These are phyloP conservation scores for Colletotrichum aenigma DNA, from an alignment of 2,329 filamentous ascomycete genomes.

Conservation along the genomic window DNA sequence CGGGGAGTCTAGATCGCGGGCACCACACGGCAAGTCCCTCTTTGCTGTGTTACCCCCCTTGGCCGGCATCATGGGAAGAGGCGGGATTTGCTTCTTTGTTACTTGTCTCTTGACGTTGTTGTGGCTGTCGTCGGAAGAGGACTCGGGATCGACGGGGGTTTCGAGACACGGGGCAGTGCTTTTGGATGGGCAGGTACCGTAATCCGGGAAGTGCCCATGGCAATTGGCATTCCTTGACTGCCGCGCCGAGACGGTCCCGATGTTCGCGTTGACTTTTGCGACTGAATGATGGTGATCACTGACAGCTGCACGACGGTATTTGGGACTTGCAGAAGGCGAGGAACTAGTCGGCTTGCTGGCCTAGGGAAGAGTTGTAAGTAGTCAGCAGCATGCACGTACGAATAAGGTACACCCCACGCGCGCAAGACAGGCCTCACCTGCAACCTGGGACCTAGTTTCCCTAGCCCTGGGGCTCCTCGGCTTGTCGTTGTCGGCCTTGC, in stretches of 20 bases:
- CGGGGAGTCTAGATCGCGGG: slow-evolving; percentile 19
- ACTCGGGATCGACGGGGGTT: not conserved
- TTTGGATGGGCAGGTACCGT: not conserved
- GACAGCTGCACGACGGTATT: not conserved
- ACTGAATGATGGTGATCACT: not conserved
- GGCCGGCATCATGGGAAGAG: not conserved
- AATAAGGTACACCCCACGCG: not conserved
- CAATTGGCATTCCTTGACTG: not conserved
- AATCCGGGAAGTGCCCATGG: not conserved
- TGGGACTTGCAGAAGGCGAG: not conserved
- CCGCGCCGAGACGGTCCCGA: slow-evolving; percentile 1
- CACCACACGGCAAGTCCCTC: slow-evolving; percentile 16
- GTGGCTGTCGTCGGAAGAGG: not conserved
- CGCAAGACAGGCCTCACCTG: not conserved
- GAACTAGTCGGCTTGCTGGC: not conserved
- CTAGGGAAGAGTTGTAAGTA: not conserved
- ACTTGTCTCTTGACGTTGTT: not conserved
- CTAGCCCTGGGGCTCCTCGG: not conserved
- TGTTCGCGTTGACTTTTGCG: not conserved
- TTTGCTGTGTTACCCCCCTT: not conserved
- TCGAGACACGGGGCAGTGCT: not conserved
- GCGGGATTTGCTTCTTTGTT: slow-evolving; percentile 8
- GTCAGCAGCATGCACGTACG: not conserved
- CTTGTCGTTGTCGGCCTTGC: not conserved
- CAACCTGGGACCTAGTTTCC: not conserved